Base-by-base conservation (phyloP, 768 basidiomycete genomes). In the Termitomyces sp. region DNA sequence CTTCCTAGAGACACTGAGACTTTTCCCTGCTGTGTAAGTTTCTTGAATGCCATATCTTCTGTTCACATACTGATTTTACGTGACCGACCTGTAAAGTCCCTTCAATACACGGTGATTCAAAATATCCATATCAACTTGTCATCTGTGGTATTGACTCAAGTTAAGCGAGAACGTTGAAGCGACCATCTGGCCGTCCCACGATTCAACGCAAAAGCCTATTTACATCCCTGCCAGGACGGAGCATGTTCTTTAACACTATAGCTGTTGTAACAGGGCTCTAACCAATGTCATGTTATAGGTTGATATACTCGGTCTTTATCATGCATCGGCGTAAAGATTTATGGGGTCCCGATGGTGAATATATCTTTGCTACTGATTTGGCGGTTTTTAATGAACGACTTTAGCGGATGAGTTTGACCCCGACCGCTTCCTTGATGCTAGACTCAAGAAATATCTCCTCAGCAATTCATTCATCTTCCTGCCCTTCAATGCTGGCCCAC, bases 391-490 rank as follows among this genome's bases (percentile, higher is more conserved):
- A 37, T n/a, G 8, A 51, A n/a, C 16, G 18, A 51, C n/a, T 41
- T 41, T 26, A 86, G 86, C 86, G 5, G 75, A 82, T 42, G 77
- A 82, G 63, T 88, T 88, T 54, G 87, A 90, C 63, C 87, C 87
- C 0, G 85, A 87, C 58, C 80, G 87, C 5, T 89, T 86, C 74
- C 73, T 88, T 42, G 87, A 88, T 64, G 75, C 82, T 8, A 75
- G 86, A 9, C 68, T 87, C 33, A 77, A 82, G 60, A 82, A 81
- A 63, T 85, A 87, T 56, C 74, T 88, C 24, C 72, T 80, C 22
- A 77, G 79, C 31, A 86, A 87, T 62, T 79, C 85, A 0, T 87
- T 85, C 71, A 85, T 87, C 55, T 90, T 89, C 72, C 75, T 88
- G 3, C 84, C 84, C 18, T 85, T 85, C 73, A 84, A 84, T 58